Percentiles rank a stretch among this genome's conserved stretches.
Conservation (phyloP, 768 basidiomycete species). For the Fistulinella prunicolor region DNA sequence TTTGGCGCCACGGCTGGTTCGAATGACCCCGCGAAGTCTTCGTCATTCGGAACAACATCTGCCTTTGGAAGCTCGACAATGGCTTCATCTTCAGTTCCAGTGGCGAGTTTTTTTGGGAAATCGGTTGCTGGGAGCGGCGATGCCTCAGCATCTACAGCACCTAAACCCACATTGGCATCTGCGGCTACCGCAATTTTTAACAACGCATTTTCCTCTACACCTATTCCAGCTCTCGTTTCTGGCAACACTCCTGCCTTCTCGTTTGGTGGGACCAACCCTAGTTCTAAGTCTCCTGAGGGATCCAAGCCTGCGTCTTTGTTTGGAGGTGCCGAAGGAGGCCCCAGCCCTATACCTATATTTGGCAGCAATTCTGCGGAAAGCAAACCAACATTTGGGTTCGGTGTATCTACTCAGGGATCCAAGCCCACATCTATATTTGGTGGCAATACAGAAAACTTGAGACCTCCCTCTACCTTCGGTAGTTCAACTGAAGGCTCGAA, state of each 20-base stretch:
- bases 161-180: conserved; percentile 15
- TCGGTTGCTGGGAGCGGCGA: conserved; percentile 8
- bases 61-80: conserved; percentile 22
- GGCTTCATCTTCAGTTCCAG: conserved; percentile 11
- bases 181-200: conserved; percentile 16
- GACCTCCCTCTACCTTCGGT: conserved; percentile 2
- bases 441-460: conserved; percentile 5
- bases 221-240: conserved; percentile 15
- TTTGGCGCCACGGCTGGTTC: conserved; percentile 15
- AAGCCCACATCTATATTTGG: conserved; percentile 14
- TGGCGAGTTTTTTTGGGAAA: conserved; percentile 17
- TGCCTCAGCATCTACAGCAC: conserved; percentile 20
- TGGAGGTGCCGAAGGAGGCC: conserved; percentile 8
- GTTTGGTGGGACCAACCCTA: conserved; percentile 14
- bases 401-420: conserved; percentile 8
- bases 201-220: conserved; percentile 13
- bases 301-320: conserved; percentile 17
- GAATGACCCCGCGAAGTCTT: conserved; percentile 25
- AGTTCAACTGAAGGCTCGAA: conserved; percentile 7
- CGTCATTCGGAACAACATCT: conserved; percentile 14
- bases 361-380: conserved; percentile 5
- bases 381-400: conserved; percentile 16
- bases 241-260: conserved; percentile 16
- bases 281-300: conserved; percentile 16
- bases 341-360: conserved; percentile 4